Conservation (phyloP, 768 basidiomycete genomes). For the Leucosporidium yakuticum region DNA sequence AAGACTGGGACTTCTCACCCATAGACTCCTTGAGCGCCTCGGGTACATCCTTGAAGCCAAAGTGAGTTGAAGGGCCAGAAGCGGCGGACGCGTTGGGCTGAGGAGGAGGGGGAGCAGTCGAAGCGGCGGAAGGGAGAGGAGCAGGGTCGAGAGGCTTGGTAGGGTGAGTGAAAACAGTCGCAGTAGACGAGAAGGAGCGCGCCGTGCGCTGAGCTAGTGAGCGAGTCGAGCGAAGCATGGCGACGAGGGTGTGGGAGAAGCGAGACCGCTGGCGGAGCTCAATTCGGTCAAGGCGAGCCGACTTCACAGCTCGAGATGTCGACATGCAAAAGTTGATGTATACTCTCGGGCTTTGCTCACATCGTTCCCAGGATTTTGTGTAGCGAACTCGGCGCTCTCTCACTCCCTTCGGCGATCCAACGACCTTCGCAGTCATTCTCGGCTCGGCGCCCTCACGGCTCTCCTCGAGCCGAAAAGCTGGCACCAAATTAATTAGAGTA, state of each 20-base stretch:
- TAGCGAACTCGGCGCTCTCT: too few relatives aligned
- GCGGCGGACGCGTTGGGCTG: neutral
- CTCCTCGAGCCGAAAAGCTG: too few relatives aligned
- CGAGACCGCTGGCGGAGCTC: too few relatives aligned
- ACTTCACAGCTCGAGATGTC: too few relatives aligned
- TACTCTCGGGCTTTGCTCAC: too few relatives aligned
- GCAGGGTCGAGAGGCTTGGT: conserved; percentile 16
- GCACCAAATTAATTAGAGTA: too few relatives aligned
- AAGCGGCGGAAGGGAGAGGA: neutral
- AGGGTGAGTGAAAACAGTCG: neutral
- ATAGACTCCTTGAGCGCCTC: conserved; percentile 80
- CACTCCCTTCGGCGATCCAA: too few relatives aligned
- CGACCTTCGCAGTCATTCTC: too few relatives aligned
- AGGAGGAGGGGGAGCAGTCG: neutral
- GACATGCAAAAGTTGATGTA: too few relatives aligned
- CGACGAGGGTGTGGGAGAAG: neutral
- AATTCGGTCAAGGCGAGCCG: too few relatives aligned
- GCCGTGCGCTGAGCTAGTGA: neutral
- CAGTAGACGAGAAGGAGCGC: neutral
- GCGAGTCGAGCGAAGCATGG: neutral
- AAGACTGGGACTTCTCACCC: conserved; percentile 37
- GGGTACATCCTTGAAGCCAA: conserved; percentile 85
- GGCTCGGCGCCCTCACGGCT: too few relatives aligned
- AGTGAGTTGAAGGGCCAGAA: conserved; percentile 55
- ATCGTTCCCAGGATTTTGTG: too few relatives aligned